phyloP scores from a whole-genome alignment of 441 rosid species.

The Populus hybrid region DNA sequence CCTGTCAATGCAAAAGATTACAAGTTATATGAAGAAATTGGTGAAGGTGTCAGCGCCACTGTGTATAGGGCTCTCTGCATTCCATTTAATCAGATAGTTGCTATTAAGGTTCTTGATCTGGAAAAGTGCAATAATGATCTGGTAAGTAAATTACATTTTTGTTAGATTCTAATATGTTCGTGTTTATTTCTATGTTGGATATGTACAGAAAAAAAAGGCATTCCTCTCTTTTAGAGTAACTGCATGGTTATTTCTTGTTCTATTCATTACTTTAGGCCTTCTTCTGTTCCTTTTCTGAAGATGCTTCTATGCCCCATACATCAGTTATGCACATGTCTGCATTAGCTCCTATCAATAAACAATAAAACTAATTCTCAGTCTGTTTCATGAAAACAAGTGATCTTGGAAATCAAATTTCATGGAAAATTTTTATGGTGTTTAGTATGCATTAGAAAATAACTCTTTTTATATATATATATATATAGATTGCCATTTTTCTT shows the following conservation, averaged over 20 bases:
- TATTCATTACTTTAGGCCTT: background rate
- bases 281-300: background rate
- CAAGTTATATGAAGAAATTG: constrained; percentile 84
- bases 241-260: constrained; percentile 10
- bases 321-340: background rate
- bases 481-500: background rate
- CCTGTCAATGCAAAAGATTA: constrained; percentile 83
- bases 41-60: constrained; percentile 97
- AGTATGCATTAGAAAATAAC: background rate
- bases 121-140: constrained; percentile 95
- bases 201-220: background rate
- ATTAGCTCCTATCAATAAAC: background rate
- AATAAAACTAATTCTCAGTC: background rate
- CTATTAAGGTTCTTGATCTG: constrained; percentile 94
- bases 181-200: background rate
- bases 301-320: background rate
- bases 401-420: background rate
- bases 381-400: background rate
- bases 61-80: constrained; percentile 90
- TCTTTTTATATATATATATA: background rate
- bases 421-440: background rate
- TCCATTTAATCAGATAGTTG: constrained; percentile 85
- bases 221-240: background rate
- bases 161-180: background rate
- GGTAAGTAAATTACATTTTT: constrained; percentile 44